Base-by-base conservation (phyloP, 2,329 filamentous ascomycete species). In the Nothophaeocryptopus gaeumannii region DNA sequence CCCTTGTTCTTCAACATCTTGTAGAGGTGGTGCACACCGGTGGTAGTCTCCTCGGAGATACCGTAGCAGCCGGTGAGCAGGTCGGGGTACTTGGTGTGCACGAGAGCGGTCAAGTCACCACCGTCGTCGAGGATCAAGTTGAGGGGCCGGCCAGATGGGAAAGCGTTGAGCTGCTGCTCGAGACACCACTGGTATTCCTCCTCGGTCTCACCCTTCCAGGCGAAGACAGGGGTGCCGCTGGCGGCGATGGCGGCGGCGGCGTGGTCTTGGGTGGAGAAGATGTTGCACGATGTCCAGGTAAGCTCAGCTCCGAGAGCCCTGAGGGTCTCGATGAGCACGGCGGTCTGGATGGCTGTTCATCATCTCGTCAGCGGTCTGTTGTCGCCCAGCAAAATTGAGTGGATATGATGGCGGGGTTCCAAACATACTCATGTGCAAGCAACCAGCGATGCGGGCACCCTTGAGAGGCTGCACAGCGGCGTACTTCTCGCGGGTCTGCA, bases 181-280 rank as follows among this genome's bases (percentile, higher is more conserved):
- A 97, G 80, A 78, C 93, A 99, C 93, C 93, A 97, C 76, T 95
- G 83, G 84, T 97, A 99, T 81, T 97, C 93, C 79, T 97, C 93
- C 78, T 99, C 93, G 65, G 92, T 96, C 88, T 99, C 93, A 70
- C 91, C 83, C 76, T 86, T 86, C 83, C 83, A 86, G 66, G 83
- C 83, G 69, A 86, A 86, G 67, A 99, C 92, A 67, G 92, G 91
- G 61, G 95, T 86, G 73, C 92, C 93, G 47, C 84, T 80, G 50
- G 92, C 93, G 64, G 93, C 93, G 77, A 99, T 96, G 73, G 93
- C 93, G 62, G 93, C 91, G 47, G 93, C 93, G 67, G 93, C 93
- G 78, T 97, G 92, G 78, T 97, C 93, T 78, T 96, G 92, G 66
- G 92, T 97, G 73, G 88, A 93, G 86, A 96, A 99, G 77, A 99